phyloP scores from a whole-genome alignment of 2,329 filamentous ascomycete genomes.

The Fusarium newnesense region DNA sequence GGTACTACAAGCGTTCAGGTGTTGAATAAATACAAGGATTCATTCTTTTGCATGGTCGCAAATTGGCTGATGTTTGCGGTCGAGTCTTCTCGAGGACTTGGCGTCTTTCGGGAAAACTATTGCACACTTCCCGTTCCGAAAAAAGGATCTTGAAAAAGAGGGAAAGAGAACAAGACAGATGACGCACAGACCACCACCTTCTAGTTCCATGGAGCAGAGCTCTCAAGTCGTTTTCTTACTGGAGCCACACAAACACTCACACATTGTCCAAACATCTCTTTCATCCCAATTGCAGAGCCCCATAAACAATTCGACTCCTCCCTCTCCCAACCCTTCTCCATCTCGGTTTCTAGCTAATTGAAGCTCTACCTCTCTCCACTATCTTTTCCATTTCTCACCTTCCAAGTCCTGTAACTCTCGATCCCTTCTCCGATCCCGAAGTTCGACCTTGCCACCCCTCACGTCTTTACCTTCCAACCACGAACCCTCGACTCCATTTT shows the following conservation, averaged over 20 bases:
- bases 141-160: conserved; percentile 10
- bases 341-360: conserved; percentile 21
- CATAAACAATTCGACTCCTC: conserved; percentile 22
- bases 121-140: conserved; percentile 28
- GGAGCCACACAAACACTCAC: conserved; percentile 30
- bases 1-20: background rate
- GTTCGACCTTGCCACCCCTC: conserved; percentile 40
- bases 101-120: conserved; percentile 35
- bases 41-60: background rate
- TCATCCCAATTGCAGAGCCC: conserved; percentile 25
- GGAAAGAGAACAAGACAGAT: background rate
- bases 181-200: conserved; percentile 33
- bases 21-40: background rate
- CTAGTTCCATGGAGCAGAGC: background rate
- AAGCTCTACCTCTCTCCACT: conserved; percentile 19
- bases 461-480: conserved; percentile 36
- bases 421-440: conserved; percentile 13
- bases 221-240: conserved; percentile 26
- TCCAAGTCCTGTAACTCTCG: conserved; percentile 21
- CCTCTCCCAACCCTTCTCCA: conserved; percentile 9
- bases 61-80: background rate
- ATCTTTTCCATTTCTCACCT: conserved; percentile 25
- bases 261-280: conserved; percentile 37
- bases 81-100: background rate
- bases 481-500: conserved; percentile 38